phyloP scores from a whole-genome alignment of 2,329 filamentous ascomycete genomes.

The Xylariaceae sp. region DNA sequence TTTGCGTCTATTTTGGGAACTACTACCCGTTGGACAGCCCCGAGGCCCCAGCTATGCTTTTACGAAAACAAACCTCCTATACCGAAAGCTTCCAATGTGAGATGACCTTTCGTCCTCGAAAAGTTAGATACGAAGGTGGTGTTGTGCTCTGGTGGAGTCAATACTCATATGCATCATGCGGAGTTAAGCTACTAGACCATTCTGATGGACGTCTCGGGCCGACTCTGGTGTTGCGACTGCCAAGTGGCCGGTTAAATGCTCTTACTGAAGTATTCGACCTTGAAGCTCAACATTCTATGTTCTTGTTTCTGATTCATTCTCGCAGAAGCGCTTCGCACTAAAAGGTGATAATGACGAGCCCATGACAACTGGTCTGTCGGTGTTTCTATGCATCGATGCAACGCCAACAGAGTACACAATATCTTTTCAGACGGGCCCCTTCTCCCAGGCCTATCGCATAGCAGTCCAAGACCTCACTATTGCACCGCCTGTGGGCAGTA shows the following conservation, averaged over 20 bases:
- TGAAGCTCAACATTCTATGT: no score
- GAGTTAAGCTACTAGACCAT: slow-evolving; percentile 23
- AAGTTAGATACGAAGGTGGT: slow-evolving; percentile 47
- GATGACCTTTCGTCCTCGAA: slow-evolving; percentile 43
- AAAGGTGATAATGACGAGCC: background rate
- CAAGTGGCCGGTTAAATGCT: no score
- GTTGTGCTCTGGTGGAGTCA: slow-evolving; percentile 53
- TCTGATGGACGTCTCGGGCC: slow-evolving; percentile 2
- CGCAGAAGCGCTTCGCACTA: background rate
- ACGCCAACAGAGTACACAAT: slow-evolving; percentile 19
- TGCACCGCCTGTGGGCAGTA: slow-evolving; percentile 28
- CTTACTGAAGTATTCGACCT: no score
- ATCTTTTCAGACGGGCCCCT: slow-evolving; percentile 7
- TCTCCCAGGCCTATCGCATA: slow-evolving; percentile 5
- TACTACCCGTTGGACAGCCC: slow-evolving; percentile 49
- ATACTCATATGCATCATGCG: slow-evolving; percentile 34
- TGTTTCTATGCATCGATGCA: slow-evolving; percentile 16
- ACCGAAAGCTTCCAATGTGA: slow-evolving; percentile 39
- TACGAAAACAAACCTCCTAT: slow-evolving; percentile 50
- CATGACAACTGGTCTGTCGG: slow-evolving; percentile 1
- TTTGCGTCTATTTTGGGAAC: slow-evolving; percentile 48
- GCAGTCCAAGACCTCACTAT: slow-evolving; percentile 22
- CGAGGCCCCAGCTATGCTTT: slow-evolving; percentile 47
- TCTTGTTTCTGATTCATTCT: no score
- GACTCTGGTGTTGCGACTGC: slow-evolving; percentile 18